Evolutionary conservation across 768 basidiomycete genomes (phyloP), one percentile per base, ranked within the genome.

Genomic region (Russula ochroleuca): DNA sequence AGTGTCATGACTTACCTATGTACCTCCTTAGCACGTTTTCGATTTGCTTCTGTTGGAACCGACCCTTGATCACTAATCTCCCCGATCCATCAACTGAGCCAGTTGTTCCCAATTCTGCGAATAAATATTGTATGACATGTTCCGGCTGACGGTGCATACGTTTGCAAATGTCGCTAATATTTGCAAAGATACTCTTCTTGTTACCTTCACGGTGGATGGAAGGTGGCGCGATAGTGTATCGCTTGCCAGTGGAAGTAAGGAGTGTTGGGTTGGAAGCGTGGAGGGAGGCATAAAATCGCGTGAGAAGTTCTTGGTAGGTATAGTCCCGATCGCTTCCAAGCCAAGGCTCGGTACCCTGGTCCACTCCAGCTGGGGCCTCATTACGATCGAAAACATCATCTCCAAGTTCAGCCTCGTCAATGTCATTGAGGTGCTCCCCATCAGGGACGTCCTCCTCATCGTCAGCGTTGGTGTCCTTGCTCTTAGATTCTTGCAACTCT

Each of bases 111-210:
- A 98, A 86, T 79, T 99, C 97, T 59, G 97, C 86, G 73, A 98
- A 98, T 67, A 98, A 79, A 80, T 92, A 99, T 75, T 91, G 87
- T 66, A 98, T 98, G 71, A 98, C 94, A 70, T 99, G 97, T 76
- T 98, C 96, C 21, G 97, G 94, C 79, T 92, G 81, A 74, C 96
- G 83, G 78, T 97, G 96, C 96, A 99, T 98, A 72, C 92, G 87
- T 77, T 89, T 94, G 83, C 96, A 98, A 67, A 99, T 99, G 73
- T 99, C 96, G 65, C 87, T 86, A 62, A 99, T 83, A 75, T 99
- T 99, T 69, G 94, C 91, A 69, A 99, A 99, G 68, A 98, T 90
- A 49, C 93, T 87, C 77, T 94, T 95, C 78, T 98, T 98, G 79
- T 94, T 95, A 67, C 90, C 97, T 82, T 99, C 97, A 71, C 92